These are phyloP conservation scores for Starmerella apis DNA, from an alignment of 805 yeast species.

Conservation along the genomic window DNA sequence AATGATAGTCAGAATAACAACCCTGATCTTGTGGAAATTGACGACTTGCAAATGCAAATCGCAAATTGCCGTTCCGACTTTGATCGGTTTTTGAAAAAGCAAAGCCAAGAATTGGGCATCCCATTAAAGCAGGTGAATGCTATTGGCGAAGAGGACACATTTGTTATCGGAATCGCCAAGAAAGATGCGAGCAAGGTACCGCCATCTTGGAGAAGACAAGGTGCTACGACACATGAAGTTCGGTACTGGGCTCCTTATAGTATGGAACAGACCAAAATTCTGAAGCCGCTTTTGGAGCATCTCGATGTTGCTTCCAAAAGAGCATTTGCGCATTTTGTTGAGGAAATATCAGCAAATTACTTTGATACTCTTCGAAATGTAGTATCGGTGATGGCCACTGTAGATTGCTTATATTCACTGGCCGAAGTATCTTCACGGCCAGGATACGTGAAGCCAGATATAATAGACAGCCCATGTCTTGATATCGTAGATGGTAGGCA, in stretches of 20 bases:
- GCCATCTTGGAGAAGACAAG: conserved; percentile 62
- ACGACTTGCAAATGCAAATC: conserved; percentile 30
- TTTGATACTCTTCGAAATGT: conserved; percentile 35
- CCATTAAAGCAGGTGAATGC: conserved; percentile 50
- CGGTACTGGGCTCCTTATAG: conserved; percentile 62
- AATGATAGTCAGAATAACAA: background rate
- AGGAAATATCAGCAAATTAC: conserved; percentile 33
- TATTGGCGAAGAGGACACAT: conserved; percentile 47
- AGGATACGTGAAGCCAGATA: conserved; percentile 42
- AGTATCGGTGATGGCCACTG: conserved; percentile 40
- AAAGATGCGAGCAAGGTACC: conserved; percentile 52
- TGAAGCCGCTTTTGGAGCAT: conserved; percentile 53
- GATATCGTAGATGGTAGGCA: conserved; percentile 50
- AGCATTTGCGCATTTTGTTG: conserved; percentile 37
- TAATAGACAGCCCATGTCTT: conserved; percentile 40
- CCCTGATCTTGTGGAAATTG: conserved; percentile 1
- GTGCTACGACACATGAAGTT: conserved; percentile 56
- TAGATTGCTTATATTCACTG: conserved; percentile 61
- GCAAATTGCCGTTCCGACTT: conserved; percentile 40
- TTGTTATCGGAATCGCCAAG: conserved; percentile 65
- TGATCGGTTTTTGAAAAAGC: conserved; percentile 41
- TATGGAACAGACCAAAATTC: conserved; percentile 40
- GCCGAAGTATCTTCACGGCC: conserved; percentile 47
- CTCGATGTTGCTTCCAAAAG: conserved; percentile 40
- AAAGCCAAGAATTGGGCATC: conserved; percentile 41